These are phyloP conservation scores for Boletellus ananiceps DNA, from an alignment of 768 basidiomycete species.

Conservation along the genomic window DNA sequence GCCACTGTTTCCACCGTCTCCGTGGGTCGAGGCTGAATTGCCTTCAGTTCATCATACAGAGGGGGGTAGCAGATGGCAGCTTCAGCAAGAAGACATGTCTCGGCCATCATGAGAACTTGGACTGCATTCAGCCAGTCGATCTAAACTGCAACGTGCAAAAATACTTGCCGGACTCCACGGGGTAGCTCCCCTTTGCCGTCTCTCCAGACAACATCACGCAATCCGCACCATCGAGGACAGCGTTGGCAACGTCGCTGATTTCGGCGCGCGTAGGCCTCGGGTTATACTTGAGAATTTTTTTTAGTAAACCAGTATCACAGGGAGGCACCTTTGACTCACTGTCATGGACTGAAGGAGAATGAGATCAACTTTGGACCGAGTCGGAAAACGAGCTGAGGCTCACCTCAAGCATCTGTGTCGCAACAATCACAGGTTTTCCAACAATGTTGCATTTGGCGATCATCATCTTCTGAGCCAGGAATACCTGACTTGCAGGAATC, in stretches of 20 bases:
- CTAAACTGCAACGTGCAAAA: not conserved
- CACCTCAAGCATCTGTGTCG: conserved; percentile 99
- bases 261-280: conserved; percentile 98
- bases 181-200: conserved; percentile 97
- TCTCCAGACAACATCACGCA: conserved; percentile 99
- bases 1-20: conserved; percentile 95
- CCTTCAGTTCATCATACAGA: conserved; percentile 83
- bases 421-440: conserved; percentile 97
- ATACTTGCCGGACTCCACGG: conserved; percentile 82
- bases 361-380: conserved; percentile 8
- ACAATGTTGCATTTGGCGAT: conserved; percentile 98
- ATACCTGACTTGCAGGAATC: conserved; percentile 98
- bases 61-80: conserved; percentile 93
- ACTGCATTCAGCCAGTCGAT: conserved; percentile 6
- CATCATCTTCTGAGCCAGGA: conserved; percentile 99
- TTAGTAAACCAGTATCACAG: conserved; percentile 1
- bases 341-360: conserved; percentile 77
- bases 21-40: conserved; percentile 80
- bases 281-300: conserved; percentile 69
- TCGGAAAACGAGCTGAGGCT: conserved; percentile 12
- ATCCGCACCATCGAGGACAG: conserved; percentile 96
- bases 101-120: conserved; percentile 97
- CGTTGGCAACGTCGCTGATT: conserved; percentile 98
- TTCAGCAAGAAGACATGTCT: conserved; percentile 96
- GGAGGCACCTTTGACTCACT: conserved; percentile 38